Percentiles rank a stretch among this genome's conserved stretches.
These are phyloP conservation scores for Leptodontidium sp. DNA, from an alignment of 2,329 filamentous ascomycete species.

Conservation along the genomic window DNA sequence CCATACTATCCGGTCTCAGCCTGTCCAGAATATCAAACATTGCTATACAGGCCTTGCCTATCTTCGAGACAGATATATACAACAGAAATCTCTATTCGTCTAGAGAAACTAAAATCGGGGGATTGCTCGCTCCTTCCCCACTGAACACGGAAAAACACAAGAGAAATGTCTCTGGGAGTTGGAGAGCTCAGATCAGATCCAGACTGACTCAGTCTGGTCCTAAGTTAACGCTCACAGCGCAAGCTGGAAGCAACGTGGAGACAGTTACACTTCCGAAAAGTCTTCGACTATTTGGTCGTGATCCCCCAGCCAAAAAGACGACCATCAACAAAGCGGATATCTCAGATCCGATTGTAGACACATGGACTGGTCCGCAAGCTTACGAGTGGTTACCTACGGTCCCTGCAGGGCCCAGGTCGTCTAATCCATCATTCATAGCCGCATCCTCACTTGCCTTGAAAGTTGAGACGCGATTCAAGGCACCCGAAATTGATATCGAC, in stretches of 20 bases:
- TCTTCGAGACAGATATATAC: slow-evolving; percentile 20
- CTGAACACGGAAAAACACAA: not conserved
- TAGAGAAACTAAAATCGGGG: not conserved
- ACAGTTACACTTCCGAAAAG: not conserved
- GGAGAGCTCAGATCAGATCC: slow-evolving; percentile 2
- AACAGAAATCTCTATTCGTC: slow-evolving; percentile 55
- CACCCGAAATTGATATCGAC: not conserved
- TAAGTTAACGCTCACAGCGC: slow-evolving; percentile 4
- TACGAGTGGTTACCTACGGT: not conserved
- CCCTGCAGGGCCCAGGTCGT: not conserved
- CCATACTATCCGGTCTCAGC: slow-evolving; percentile 27
- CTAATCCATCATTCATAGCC: not conserved
- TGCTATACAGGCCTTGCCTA: slow-evolving; percentile 24
- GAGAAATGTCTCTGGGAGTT: not conserved
- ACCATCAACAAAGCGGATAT: not conserved
- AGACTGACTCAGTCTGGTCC: slow-evolving; percentile 13
- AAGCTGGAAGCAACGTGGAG: slow-evolving; percentile 1
- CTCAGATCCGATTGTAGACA: not conserved
- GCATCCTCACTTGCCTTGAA: not conserved
- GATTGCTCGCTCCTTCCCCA: not conserved
- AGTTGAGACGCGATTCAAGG: not conserved
- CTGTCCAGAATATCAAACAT: slow-evolving; percentile 30
- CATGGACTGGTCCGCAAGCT: not conserved
- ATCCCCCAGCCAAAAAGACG: not conserved
- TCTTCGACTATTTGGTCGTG: not conserved